Evolutionary conservation across 1,139 yeast genomes (phyloP).

Genomic region (Yamadazyma atlantica): DNA sequence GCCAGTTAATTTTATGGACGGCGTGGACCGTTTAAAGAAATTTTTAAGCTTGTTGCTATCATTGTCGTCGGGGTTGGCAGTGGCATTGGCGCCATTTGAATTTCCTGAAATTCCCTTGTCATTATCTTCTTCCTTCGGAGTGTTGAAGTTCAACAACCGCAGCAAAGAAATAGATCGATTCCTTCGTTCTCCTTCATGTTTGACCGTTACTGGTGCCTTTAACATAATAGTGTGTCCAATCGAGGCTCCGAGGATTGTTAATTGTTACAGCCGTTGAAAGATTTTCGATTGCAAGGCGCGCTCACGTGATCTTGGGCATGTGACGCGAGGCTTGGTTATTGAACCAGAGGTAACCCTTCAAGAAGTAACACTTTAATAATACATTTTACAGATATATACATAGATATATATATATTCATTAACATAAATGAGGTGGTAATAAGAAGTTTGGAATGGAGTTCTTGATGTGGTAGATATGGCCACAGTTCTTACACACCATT

Average conservation of each 20-base stretch:
- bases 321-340: no score
- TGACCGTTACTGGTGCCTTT: slow-evolving; percentile 15
- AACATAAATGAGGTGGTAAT: slow-evolving; percentile 81
- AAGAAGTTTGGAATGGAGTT: slow-evolving; percentile 92
- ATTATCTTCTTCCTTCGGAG: slow-evolving; percentile 2
- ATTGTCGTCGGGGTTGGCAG: slow-evolving; percentile 3
- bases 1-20: slow-evolving; percentile 3
- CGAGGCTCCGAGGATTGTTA: no score
- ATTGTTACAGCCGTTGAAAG: background rate
- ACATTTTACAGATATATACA: background rate
- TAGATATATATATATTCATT: background rate
- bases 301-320: background rate
- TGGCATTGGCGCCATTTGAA: background rate
- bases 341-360: no score
- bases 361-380: no score
- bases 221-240: background rate
- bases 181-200: slow-evolving; percentile 10
- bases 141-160: slow-evolving; percentile 8
- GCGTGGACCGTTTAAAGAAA: slow-evolving; percentile 19
- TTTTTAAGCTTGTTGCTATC: slow-evolving; percentile 21
- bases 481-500: slow-evolving; percentile 85
- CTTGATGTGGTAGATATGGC: slow-evolving; percentile 84
- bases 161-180: slow-evolving; percentile 14
- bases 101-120: background rate
- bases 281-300: background rate